Base-by-base conservation (phyloP, 495 filamentous ascomycete species). In the Daldinia childiae region DNA sequence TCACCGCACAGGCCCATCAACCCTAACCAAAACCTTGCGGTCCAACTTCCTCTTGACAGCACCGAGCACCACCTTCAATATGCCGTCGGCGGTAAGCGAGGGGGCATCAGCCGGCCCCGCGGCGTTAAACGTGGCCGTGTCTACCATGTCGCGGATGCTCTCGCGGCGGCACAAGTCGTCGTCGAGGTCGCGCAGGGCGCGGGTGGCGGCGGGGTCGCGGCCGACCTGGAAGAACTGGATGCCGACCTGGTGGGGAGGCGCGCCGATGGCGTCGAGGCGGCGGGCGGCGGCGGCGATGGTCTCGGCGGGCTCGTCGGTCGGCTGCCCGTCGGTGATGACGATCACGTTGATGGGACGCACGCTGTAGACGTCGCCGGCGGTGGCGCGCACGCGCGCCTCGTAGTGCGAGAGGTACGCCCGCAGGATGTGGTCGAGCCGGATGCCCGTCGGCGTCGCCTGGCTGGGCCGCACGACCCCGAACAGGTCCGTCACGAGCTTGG, bases 221-320 rank as follows among this genome's bases (percentile, higher is more conserved):
- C 95, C 95, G 60, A 98, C 91, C 82, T 99, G 95, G 82, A 99
- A 95, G 81, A 99, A 98, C 80, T 99, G 95, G 63, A 99, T 90
- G 12, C 96, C 95, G 12, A 98, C 83, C 81, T 99, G 95, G 85
- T 92, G 92, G 26, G 93, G 85, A 34, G 90, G 88, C 0, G 94
- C 94, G 36, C 89, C 84, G 4, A 90, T 77, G 17, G 77, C 80
- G 76, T 98, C 95, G 24, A 99, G 82, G 67, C 86, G 87, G 78
- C 86, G 82, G 0, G 94, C 95, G 0, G 86, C 83, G 7, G 78
- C 74, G 11, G 92, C 81, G 64, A 99, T 90, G 11, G 91, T 84
- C 52, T 81, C 83, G 79, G 96, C 92, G 11, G 91, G 79, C 70
- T 95, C 92, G 72, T 98, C 96, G 3, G 86, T 90, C 1, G 96